Evolutionary conservation across 306 rosid genomes (phyloP), one percentile per base, ranked within the genome.

Genomic region (Luffa aegyptiaca): DNA sequence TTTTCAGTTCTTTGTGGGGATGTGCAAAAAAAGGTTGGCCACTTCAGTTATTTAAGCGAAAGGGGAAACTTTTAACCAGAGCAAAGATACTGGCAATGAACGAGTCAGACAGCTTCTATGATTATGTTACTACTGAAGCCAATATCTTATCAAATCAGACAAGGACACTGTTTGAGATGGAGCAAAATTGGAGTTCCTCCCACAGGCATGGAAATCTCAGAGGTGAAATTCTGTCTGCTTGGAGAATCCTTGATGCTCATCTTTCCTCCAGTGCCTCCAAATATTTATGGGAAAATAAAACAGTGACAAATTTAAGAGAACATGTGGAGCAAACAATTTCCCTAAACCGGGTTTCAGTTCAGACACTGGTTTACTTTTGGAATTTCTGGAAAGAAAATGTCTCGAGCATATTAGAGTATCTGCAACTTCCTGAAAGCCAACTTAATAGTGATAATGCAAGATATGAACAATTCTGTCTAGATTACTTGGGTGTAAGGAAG

Each of bases 11-110:
- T 70, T 88, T 91, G 69, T 93, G 97, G 96, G 84, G 89, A 36
- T 69, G 57, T 2, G 91, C 87, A 79, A 79, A 87, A 51, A 79
- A 81, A 69, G 96, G 91, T 21, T 93, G 97, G 97, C 97, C 96
- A 13, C 77, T 91, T n/a, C 83, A 86, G 83, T 75, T n/a, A 57
- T 93, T 88, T 85, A 10, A 75, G 75, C 52, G 77, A n/a, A 89
- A 88, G 84, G 84, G 12, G 13, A 87, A 81, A 64, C 87, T 91
- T 57, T 79, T 93, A 80, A 52, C n/a, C 44, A 87, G 71, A 83
- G 97, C 90, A 3, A 83, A 81, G 81, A 81, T 75, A 58, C 80
- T 83, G 80, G 96, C 97, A 58, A 78, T 52, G 84, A 83, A 85
- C 18, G 88, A 57, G 33, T 79, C 87, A 12, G 45, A 42, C 46